Percentiles rank a stretch among this genome's conserved stretches.
phyloP scores from a whole-genome alignment of 371 early-diverging fungal species.

The Synchytrium microbalum region DNA sequence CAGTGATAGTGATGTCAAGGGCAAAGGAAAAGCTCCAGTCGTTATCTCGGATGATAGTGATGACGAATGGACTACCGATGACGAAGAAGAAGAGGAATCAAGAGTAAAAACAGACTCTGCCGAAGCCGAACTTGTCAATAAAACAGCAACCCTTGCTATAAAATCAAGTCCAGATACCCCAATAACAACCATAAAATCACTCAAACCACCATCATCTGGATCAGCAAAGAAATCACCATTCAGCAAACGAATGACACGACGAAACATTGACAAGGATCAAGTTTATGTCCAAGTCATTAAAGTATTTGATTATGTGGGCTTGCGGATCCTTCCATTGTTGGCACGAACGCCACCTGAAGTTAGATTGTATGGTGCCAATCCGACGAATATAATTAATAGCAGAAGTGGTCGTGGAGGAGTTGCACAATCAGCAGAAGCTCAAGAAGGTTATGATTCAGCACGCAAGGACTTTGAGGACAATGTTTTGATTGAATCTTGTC shows the following conservation, averaged over 20 bases:
- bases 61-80: not conserved
- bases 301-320: not conserved
- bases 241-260: not conserved
- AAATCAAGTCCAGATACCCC: not conserved
- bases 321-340: not conserved
- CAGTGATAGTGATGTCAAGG: not conserved
- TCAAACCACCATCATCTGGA: not conserved
- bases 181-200: not conserved
- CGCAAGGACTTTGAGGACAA: not conserved
- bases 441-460: not conserved
- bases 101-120: too few species aligned
- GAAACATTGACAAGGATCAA: not conserved
- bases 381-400: too few species aligned
- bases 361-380: not conserved
- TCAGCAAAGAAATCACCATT: not conserved
- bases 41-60: not conserved
- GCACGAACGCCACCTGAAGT: not conserved
- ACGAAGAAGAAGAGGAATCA: too few species aligned
- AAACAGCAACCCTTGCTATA: not conserved
- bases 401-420: not conserved
- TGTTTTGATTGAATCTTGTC: not conserved
- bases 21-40: too few species aligned
- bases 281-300: not conserved
- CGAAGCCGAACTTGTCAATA: not conserved
- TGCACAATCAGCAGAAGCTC: not conserved